Conservation (phyloP, 2,329 filamentous ascomycete species). For the Teratosphaeriaceae sp. region DNA sequence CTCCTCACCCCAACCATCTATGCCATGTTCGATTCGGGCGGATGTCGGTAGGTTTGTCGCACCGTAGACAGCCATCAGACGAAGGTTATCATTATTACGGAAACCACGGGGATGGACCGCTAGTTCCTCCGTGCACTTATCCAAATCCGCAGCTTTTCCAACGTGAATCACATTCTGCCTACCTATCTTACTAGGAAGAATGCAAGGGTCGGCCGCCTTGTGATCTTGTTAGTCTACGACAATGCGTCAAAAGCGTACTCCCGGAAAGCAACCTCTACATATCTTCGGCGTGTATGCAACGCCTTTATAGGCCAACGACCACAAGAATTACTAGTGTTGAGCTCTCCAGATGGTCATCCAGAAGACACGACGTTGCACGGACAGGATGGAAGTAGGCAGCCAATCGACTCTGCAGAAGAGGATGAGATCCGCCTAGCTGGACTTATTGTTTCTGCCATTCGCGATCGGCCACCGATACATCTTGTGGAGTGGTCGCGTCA, state of each 20-base stretch:
- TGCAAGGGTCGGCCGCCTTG: background rate
- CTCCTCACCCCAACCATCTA: background rate
- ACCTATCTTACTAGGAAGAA: background rate
- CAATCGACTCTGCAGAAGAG: too few relatives aligned
- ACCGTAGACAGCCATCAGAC: background rate
- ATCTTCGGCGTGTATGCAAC: too few relatives aligned
- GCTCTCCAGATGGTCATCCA: too few relatives aligned
- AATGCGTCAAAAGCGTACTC: background rate
- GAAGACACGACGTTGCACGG: too few relatives aligned
- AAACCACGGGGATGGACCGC: background rate
- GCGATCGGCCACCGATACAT: too few relatives aligned
- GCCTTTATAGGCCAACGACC: too few relatives aligned
- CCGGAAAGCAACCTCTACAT: background rate
- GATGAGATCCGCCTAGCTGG: too few relatives aligned
- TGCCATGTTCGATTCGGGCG: background rate
- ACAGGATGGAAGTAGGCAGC: too few relatives aligned
- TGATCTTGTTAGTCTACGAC: background rate
- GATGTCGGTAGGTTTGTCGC: background rate
- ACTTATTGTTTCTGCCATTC: too few relatives aligned
- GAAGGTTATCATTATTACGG: background rate
- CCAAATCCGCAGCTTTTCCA: background rate
- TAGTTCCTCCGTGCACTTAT: background rate
- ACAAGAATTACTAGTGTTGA: too few relatives aligned
- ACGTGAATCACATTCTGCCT: background rate
- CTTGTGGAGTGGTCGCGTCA: too few relatives aligned